These are phyloP conservation scores for Brassica carinata DNA, from an alignment of 345 rosid species.

Conservation along the genomic window DNA sequence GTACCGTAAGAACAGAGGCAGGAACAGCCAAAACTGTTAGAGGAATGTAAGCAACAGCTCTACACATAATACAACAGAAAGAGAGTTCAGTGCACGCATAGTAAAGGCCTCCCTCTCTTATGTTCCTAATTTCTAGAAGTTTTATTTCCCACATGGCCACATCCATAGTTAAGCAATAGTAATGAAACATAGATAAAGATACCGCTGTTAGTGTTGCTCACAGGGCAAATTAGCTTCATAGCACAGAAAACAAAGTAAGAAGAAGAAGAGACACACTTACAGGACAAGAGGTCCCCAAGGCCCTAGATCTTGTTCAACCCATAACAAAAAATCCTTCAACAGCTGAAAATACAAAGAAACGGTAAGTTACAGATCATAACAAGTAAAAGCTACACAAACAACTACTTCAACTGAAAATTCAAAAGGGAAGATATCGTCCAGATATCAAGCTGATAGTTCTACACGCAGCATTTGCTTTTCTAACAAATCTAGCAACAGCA, in stretches of 20 bases:
- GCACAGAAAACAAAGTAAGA: not conserved
- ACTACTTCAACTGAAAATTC: not conserved
- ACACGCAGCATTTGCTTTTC: slow-evolving; percentile 9
- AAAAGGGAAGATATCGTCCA: not conserved
- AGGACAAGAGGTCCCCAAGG: slow-evolving; percentile 96
- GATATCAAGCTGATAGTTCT: not conserved
- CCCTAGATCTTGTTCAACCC: slow-evolving; percentile 91
- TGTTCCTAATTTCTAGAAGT: not conserved
- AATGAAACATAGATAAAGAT: slow-evolving; percentile 9
- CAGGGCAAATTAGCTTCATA: no score
- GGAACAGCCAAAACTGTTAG: slow-evolving; percentile 99
- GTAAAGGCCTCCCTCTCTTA: not conserved
- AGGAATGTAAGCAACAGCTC: slow-evolving; percentile 95
- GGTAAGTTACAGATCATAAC: slow-evolving; percentile 22
- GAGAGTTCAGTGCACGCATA: slow-evolving; percentile 18
- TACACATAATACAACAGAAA: slow-evolving; percentile 42
- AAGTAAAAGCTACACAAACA: not conserved
- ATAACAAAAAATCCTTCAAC: slow-evolving; percentile 89
- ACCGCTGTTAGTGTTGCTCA: not conserved
- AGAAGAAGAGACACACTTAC: slow-evolving; percentile 53
- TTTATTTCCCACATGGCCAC: not conserved
- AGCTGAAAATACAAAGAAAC: slow-evolving; percentile 53
- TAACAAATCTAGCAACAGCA: not conserved
- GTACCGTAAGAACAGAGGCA: slow-evolving; percentile 93
- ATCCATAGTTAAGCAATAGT: not conserved